Conservation (phyloP, 805 yeast genomes). For the Saturnispora sanitii region DNA sequence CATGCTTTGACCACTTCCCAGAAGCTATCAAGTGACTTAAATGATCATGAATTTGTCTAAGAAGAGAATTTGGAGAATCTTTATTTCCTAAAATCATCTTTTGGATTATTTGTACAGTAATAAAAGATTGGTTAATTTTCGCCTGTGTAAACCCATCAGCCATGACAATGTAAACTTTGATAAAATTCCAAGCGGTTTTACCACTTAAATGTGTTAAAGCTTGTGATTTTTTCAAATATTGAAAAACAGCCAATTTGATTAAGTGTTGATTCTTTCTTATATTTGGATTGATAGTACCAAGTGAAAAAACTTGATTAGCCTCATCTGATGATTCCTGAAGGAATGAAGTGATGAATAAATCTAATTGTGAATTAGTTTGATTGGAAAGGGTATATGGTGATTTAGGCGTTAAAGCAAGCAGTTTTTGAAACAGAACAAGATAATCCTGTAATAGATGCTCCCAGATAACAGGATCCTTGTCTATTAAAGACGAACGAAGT, state of each 20-base stretch:
- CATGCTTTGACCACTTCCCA: conserved; percentile 32
- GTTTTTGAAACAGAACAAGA: conserved; percentile 39
- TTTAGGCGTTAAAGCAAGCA: conserved; percentile 25
- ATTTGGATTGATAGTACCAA: conserved; percentile 66
- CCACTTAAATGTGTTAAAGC: no score
- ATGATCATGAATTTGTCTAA: conserved; percentile 41
- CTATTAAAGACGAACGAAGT: conserved; percentile 65
- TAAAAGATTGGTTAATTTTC: conserved; percentile 22
- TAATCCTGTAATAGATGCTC: conserved; percentile 60
- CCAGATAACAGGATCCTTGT: conserved; percentile 80
- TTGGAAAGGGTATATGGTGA: conserved; percentile 31
- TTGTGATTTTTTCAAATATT: conserved; percentile 36
- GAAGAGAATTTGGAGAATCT: no score
- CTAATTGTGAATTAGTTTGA: conserved; percentile 49
- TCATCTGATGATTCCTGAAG: conserved; percentile 55
- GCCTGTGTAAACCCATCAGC: conserved; percentile 21
- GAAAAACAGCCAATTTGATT: conserved; percentile 42
- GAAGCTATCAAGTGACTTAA: conserved; percentile 37
- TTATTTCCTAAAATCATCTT: conserved; percentile 47
- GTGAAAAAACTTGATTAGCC: conserved; percentile 47
- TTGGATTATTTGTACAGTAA: conserved; percentile 32
- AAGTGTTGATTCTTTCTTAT: conserved; percentile 42
- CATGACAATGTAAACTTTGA: conserved; percentile 39
- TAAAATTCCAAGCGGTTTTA: conserved; percentile 55
- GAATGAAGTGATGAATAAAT: conserved; percentile 45